Percentiles rank a stretch among this genome's conserved stretches.
Conservation (phyloP, 257 asterid genomes). For the Solanum chilense region DNA sequence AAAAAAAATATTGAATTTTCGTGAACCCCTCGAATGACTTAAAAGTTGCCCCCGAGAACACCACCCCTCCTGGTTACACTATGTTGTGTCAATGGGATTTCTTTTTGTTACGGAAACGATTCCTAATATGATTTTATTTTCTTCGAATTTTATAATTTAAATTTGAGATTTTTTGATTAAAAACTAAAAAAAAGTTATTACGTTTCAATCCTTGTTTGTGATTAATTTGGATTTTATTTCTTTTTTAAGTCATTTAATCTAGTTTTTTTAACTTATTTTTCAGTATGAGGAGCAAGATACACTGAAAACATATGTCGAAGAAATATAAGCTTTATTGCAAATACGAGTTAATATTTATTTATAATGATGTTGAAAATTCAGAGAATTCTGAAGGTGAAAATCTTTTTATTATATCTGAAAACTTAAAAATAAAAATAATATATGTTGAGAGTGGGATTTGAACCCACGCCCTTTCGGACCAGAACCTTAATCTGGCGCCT, state of each 20-base stretch:
- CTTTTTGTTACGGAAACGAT: too few species aligned
- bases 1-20: too few species aligned
- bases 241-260: background rate
- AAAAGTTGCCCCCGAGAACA: background rate
- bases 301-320: background rate
- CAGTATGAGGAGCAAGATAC: background rate
- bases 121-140: too few species aligned
- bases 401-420: background rate
- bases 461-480: conserved; percentile 99
- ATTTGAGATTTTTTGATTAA: too few species aligned
- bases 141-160: background rate
- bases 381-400: background rate
- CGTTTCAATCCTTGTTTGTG: background rate
- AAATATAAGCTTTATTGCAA: background rate
- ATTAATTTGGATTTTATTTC: background rate
- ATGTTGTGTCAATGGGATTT: too few species aligned
- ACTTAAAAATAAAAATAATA: background rate
- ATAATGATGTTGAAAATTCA: background rate
- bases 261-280: background rate
- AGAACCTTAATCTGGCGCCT: conserved; percentile 99
- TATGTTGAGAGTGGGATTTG: conserved; percentile 90
- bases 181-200: fast-evolving
- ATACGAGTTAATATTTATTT: background rate
- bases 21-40: background rate
- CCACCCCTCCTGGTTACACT: background rate